phyloP scores from a whole-genome alignment of 2,329 filamentous ascomycete species.

The Zymoseptoria crescenta region DNA sequence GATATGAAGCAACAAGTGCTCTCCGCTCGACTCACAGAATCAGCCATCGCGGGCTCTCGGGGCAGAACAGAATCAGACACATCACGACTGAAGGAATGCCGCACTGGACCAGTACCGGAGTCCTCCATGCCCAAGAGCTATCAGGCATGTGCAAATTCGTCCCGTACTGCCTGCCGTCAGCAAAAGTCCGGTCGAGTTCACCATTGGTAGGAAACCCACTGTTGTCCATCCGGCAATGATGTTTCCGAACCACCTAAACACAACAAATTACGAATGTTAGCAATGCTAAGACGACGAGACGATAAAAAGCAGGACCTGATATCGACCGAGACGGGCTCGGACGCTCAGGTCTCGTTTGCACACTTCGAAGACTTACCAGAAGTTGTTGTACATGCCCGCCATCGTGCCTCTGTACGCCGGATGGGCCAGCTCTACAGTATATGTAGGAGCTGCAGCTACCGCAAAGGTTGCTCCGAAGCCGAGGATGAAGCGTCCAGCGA shows the following conservation, averaged over 20 bases:
- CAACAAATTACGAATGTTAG: too few relatives aligned
- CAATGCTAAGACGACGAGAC: too few relatives aligned
- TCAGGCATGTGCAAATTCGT: conserved; percentile 13
- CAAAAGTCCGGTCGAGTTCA: too few relatives aligned
- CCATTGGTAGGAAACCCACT: too few relatives aligned
- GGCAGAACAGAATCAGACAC: conserved; percentile 45
- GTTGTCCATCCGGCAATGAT: conserved; percentile 44
- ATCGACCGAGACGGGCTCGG: too few relatives aligned
- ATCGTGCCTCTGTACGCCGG: conserved; percentile 53
- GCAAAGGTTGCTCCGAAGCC: conserved; percentile 45
- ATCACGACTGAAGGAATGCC: conserved; percentile 41
- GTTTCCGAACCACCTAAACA: conserved; percentile 36
- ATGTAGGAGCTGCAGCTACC: conserved; percentile 52
- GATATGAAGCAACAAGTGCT: too few relatives aligned
- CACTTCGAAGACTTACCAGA: conserved; percentile 27
- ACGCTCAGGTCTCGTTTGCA: too few relatives aligned
- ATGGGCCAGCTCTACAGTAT: conserved; percentile 54
- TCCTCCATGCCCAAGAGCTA: conserved; percentile 41
- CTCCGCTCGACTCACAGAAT: conserved; percentile 28
- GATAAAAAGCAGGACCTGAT: too few relatives aligned
- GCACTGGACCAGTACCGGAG: conserved; percentile 24
- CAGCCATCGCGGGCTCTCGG: conserved; percentile 55
- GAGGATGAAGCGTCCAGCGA: conserved; percentile 38
- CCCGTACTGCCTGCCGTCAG: conserved; percentile 3
- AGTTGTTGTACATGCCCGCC: conserved; percentile 49